Base-by-base conservation (phyloP, 177 flowering plant species). In the Vitis hybrid region DNA sequence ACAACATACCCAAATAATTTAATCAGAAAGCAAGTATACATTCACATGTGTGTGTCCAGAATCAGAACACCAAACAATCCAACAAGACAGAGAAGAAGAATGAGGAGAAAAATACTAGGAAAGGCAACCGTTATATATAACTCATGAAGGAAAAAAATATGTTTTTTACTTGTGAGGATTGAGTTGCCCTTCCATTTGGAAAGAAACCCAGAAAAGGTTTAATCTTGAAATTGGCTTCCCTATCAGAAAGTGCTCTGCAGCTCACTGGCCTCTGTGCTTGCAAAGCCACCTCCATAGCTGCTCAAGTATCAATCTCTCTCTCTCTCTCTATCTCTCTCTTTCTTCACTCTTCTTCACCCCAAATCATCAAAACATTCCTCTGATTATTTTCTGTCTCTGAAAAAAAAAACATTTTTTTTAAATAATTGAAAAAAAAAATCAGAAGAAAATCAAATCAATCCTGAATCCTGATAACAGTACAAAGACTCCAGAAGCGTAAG, bases 241-340 rank as follows among this genome's bases (percentile, higher is more conserved):
- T 72, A 2, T 64, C 21, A 55, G 67, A 70, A 19, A 18, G 70
- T 52, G 67, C 67, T 78, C 82, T 69, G 67, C 72, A 74, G 65
- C 74, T 72, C 30, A 82, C 8, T 55, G 85, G 84, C 48, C 77
- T 79, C 56, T 77, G 88, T 15, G 70, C 64, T 52, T 79, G 83
- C 74, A 83, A 74, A 72, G 73, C 62, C 15, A 72, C 72, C 59
- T 84, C 90, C 90, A 89, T 89, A 48, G 66, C 40, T 18, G 10
- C 35, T n/a, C 17, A 56, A 11, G 30, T 27, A 27, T 55, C 56
- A 30, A 15, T 56, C n/a, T 59, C 69, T 52, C 68, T 71, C 56
- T 49, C 51, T 65, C 69, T 58, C 51, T 54, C 62, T 58, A 32
- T 54, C 62, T 27, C 30, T 55, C 66, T 21, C 74, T 30, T 32